phyloP scores from a whole-genome alignment of 139 green algal species.

The Limnomonas spitsbergensis region DNA sequence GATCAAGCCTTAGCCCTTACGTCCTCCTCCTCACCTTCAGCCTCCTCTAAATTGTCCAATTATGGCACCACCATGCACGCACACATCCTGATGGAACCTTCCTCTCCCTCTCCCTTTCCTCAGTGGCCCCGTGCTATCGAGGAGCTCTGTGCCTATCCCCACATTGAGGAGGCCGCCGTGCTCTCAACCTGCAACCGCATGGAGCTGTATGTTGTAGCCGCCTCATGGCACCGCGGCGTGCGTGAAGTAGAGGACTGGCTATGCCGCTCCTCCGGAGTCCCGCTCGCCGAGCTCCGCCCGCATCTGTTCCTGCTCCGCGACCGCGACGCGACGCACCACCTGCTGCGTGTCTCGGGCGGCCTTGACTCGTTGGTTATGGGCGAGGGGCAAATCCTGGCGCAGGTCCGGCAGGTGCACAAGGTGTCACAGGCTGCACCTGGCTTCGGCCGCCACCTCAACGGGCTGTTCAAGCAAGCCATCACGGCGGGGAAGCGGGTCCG shows the following conservation, averaged over 20 bases:
- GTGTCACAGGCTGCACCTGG: conserved; percentile 85
- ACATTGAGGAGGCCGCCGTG: conserved; percentile 97
- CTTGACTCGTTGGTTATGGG: conserved; percentile 98
- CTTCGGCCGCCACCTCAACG: conserved; percentile 96
- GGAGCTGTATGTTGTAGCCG: conserved; percentile 96
- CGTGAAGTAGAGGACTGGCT: conserved; percentile 98
- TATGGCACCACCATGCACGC: too few species aligned
- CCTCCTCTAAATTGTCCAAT: too few species aligned
- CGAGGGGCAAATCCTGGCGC: conserved; percentile 97
- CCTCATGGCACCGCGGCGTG: conserved; percentile 91
- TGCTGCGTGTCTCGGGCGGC: conserved; percentile 90
- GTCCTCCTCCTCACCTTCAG: too few species aligned
- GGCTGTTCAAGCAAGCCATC: conserved; percentile 98
- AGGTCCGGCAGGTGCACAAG: conserved; percentile 94
- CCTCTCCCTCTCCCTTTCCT: not conserved
- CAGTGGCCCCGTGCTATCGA: conserved; percentile 27
- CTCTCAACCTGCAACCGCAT: conserved; percentile 99
- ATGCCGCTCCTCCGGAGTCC: conserved; percentile 79
- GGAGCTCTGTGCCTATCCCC: conserved; percentile 88
- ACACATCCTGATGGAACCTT: too few species aligned
- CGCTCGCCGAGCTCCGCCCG: conserved; percentile 87
- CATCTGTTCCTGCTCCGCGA: conserved; percentile 97
- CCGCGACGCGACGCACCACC: conserved; percentile 89
- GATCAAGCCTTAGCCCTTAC: too few species aligned
- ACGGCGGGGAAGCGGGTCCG: conserved; percentile 95